Evolutionary conservation across 2,329 filamentous ascomycete species (phyloP).

Genomic region (Cordyceps fumosorosea): DNA sequence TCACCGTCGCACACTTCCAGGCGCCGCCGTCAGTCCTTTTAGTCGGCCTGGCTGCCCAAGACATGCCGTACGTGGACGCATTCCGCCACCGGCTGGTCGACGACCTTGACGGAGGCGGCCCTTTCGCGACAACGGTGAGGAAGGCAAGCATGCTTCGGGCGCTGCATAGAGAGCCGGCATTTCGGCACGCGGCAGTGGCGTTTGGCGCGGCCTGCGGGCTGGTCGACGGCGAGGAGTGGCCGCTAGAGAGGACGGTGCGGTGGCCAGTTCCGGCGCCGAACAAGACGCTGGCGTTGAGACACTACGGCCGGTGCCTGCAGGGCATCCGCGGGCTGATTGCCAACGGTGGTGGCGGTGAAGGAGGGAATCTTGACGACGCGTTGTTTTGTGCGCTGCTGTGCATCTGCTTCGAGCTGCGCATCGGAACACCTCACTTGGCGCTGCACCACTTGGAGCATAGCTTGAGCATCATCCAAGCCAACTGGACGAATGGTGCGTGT

Average conservation of each 20-base stretch:
- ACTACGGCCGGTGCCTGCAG: constrained; percentile 6
- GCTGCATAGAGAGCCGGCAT: neutral
- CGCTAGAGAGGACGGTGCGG: neutral
- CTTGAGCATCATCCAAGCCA: neutral
- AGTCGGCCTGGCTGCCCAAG: neutral
- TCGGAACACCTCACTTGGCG: neutral
- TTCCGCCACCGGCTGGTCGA: constrained; percentile 11
- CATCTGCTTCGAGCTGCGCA: constrained; percentile 14
- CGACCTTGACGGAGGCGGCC: constrained; percentile 6
- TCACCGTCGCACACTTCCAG: neutral
- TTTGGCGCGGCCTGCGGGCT: constrained; percentile 6
- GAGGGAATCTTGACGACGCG: neutral
- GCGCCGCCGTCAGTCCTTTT: neutral
- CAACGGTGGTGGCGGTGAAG: neutral
- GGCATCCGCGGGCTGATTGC: neutral
- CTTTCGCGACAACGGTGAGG: neutral
- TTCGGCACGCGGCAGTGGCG: constrained; percentile 5
- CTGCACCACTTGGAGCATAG: constrained; percentile 13
- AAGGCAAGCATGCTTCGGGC: constrained; percentile 2
- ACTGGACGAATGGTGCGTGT: neutral
- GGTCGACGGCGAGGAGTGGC: neutral
- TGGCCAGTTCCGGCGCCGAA: neutral
- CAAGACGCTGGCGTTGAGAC: neutral
- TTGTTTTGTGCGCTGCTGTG: constrained; percentile 11
- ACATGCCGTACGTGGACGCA: neutral